Conservation (phyloP, 306 rosid species). For the Begonia loranthoides region DNA sequence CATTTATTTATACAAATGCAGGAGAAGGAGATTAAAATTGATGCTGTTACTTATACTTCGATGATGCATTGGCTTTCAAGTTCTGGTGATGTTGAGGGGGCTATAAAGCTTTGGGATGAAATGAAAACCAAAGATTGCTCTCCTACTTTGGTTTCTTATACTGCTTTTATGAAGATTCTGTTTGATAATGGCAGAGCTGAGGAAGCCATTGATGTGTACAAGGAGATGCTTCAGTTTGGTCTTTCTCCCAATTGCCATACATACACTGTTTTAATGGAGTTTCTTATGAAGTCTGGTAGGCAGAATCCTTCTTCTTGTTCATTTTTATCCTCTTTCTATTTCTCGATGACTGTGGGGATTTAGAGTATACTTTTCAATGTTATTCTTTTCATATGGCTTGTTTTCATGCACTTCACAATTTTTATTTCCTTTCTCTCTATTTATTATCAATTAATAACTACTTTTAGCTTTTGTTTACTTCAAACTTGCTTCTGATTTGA, state of each 20-base stretch:
- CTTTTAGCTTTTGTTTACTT: no score
- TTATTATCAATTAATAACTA: no score
- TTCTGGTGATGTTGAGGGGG: slow-evolving; percentile 39
- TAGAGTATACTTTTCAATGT: no score
- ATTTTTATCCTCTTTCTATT: not conserved
- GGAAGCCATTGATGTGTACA: slow-evolving; percentile 52
- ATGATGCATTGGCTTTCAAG: slow-evolving; percentile 75
- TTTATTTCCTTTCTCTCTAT: no score
- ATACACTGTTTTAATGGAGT: slow-evolving; percentile 33
- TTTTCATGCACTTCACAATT: no score
- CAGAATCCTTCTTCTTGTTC: not conserved
- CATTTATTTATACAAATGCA: slow-evolving; percentile 54
- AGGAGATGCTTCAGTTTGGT: slow-evolving; percentile 52
- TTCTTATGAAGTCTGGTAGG: not conserved
- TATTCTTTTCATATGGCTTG: no score
- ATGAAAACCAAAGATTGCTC: slow-evolving; percentile 42
- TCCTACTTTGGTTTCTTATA: slow-evolving; percentile 68
- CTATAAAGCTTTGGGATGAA: slow-evolving; percentile 44
- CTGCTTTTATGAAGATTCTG: slow-evolving; percentile 68
- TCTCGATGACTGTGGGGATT: no score
- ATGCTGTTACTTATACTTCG: slow-evolving; percentile 64
- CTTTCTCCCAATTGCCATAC: slow-evolving; percentile 9
- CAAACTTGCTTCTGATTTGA: no score
- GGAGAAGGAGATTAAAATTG: slow-evolving; percentile 48
- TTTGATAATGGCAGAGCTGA: slow-evolving; percentile 28